A percentile compares a stretch with the other conserved stretches of the same genome.
These are phyloP conservation scores for Ophiocordyceps camponoti-leonardi DNA, from an alignment of 2,329 filamentous ascomycete species.

Conservation along the genomic window DNA sequence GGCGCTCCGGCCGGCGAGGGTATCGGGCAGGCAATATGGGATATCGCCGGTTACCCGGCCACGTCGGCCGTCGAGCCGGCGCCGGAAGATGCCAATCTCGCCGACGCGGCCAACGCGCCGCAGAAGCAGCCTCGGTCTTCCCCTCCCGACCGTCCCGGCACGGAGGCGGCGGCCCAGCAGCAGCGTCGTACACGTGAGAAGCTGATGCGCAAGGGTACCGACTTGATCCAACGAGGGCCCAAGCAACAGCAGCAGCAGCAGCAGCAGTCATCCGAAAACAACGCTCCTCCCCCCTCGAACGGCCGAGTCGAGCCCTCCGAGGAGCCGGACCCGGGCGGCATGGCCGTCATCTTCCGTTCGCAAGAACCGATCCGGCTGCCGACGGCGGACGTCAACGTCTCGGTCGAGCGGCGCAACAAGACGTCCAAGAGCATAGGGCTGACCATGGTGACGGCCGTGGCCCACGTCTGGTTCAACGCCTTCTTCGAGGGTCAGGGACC, in stretches of 20 bases:
- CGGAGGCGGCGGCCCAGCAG: not conserved
- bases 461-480: conserved; percentile 92
- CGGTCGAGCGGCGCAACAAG: conserved; percentile 73
- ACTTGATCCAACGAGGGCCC: conserved; percentile 14
- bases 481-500: conserved; percentile 77
- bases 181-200: conserved; percentile 5
- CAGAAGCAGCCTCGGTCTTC: not conserved
- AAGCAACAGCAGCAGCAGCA: not conserved
- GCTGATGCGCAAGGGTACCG: conserved; percentile 13
- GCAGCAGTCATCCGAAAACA: not conserved
- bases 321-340: conserved; percentile 40
- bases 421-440: conserved; percentile 60
- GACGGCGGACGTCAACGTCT: conserved; percentile 77
- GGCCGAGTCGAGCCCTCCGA: conserved; percentile 7
- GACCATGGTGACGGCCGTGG: conserved; percentile 82
- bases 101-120: conserved; percentile 11
- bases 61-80: conserved; percentile 15
- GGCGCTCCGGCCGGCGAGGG: conserved; percentile 30
- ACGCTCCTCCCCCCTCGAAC: not conserved
- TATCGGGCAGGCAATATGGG: conserved; percentile 33
- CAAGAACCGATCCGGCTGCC: conserved; percentile 49
- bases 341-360: conserved; percentile 65
- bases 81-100: conserved; percentile 16
- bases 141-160: not conserved
- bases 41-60: conserved; percentile 27